phyloP scores from a whole-genome alignment of 2,329 filamentous ascomycete species.

The Sclerotinia minor region DNA sequence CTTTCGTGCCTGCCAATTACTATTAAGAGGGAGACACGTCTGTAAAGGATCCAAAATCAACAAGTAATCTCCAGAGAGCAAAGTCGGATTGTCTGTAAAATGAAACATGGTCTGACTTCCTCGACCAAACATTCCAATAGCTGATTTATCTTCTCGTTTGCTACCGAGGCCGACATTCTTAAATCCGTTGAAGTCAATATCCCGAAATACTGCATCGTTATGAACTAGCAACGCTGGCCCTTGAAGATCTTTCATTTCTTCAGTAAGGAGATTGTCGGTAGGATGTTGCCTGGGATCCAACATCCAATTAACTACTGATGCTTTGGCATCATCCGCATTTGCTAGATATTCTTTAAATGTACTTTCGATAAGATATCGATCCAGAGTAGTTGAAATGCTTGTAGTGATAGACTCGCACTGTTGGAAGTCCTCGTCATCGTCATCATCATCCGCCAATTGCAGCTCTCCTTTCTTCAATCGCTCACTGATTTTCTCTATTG shows the following conservation, averaged over 20 bases:
- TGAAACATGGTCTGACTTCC: conserved; percentile 45
- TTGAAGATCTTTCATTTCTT: conserved; percentile 35
- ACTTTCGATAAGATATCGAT: conserved; percentile 39
- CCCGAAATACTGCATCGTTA: conserved; percentile 42
- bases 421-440: conserved; percentile 41
- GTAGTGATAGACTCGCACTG: conserved; percentile 40
- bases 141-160: conserved; percentile 36
- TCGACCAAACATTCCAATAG: conserved; percentile 43
- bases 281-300: conserved; percentile 36
- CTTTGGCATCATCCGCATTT: conserved; percentile 42
- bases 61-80: conserved; percentile 41
- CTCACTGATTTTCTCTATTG: conserved; percentile 32
- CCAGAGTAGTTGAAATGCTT: conserved; percentile 41
- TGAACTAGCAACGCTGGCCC: conserved; percentile 41
- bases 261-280: conserved; percentile 33
- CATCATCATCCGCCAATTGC: conserved; percentile 33
- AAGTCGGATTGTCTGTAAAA: conserved; percentile 43
- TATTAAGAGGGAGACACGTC: conserved; percentile 32
- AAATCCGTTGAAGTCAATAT: conserved; percentile 41
- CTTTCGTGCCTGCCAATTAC: conserved; percentile 30
- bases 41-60: conserved; percentile 42
- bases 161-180: conserved; percentile 42
- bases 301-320: conserved; percentile 40
- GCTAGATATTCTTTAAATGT: conserved; percentile 44
- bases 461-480: conserved; percentile 31